Base-by-base conservation (phyloP, 2,329 filamentous ascomycete species). In the Calycina herbarum region DNA sequence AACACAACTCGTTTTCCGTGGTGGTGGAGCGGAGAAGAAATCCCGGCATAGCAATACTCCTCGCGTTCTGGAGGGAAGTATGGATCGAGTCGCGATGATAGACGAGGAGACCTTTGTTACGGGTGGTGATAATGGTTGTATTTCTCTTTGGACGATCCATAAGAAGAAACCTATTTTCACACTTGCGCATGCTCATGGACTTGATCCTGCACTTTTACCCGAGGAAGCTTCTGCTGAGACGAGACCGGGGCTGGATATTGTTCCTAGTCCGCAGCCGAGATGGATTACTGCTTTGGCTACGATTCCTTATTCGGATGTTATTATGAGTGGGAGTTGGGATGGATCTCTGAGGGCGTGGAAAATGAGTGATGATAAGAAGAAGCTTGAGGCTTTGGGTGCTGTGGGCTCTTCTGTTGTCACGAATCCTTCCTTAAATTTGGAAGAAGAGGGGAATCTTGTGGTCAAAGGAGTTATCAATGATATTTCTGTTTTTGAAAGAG, bases 121-220 rank as follows among this genome's bases (percentile, higher is more conserved):
- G 0, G 95, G 94, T 27, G 92, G 91, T 66, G 94, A 99, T 79
- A 97, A 95, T 72, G 95, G 95, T 62, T 86, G 89, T 5, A 82
- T 99, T 61, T 89, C 89, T 0, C 85, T 98, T 13, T 98, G 94
- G 94, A 93, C 89, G 67, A 83, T 93, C 27, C 86, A 94, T 76
- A 97, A 96, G 82, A 99, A 99, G 85, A 98, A 98, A 79, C 90
- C 95, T 0, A 82, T 99, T 10, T 91, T 89, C 78, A 91, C 92
- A 2, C 80, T 95, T 57, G 85, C 89, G 1, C 82, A 92, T 35
- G 93, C 94, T 3, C 95, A 99, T 77, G 95, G 95, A 38, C 81
- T 96, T 61, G 93, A 97, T 66, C 86, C 89, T 3, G 82, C 89
- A 2, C 80, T 94, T 61, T 81, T 83, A 2, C 84, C 90, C 0